Evolutionary conservation across 108 stramenopile genomes (phyloP).

Genomic region (Cyclotella sp.): DNA sequence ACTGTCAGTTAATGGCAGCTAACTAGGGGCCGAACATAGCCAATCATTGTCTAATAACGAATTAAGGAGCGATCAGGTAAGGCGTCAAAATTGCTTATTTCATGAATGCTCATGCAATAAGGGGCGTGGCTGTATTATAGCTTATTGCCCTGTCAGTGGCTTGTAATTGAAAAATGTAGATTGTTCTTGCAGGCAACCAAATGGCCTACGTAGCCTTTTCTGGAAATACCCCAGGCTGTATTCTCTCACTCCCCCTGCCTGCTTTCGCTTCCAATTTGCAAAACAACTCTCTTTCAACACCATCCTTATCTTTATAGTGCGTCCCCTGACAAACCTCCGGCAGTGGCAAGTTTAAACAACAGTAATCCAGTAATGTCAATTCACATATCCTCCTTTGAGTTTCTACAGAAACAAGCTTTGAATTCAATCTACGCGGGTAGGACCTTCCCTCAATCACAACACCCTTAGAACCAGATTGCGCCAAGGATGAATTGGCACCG

Average conservation of each 20-base stretch:
- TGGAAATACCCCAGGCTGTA: slow-evolving; percentile 17
- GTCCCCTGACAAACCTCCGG: slow-evolving; percentile 34
- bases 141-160: no score
- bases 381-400: slow-evolving; percentile 35
- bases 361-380: slow-evolving; percentile 41
- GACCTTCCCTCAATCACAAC: slow-evolving; percentile 41
- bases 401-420: slow-evolving; percentile 28
- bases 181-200: neutral
- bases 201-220: neutral
- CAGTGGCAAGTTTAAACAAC: slow-evolving; percentile 43
- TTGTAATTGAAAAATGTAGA: neutral
- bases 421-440: slow-evolving; percentile 41
- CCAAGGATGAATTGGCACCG: slow-evolving; percentile 18
- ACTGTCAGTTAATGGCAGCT: no score
- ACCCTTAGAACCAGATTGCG: neutral
- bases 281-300: slow-evolving; percentile 17
- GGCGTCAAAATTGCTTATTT: no score
- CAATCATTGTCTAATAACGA: no score
- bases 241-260: slow-evolving; percentile 1
- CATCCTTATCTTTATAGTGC: slow-evolving; percentile 19
- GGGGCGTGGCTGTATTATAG: no score
- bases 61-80: no score
- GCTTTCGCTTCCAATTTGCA: slow-evolving; percentile 14
- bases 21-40: no score
- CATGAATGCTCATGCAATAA: no score